These are phyloP conservation scores for Tephrocybe sp. DNA, from an alignment of 768 basidiomycete genomes.

Conservation along the genomic window DNA sequence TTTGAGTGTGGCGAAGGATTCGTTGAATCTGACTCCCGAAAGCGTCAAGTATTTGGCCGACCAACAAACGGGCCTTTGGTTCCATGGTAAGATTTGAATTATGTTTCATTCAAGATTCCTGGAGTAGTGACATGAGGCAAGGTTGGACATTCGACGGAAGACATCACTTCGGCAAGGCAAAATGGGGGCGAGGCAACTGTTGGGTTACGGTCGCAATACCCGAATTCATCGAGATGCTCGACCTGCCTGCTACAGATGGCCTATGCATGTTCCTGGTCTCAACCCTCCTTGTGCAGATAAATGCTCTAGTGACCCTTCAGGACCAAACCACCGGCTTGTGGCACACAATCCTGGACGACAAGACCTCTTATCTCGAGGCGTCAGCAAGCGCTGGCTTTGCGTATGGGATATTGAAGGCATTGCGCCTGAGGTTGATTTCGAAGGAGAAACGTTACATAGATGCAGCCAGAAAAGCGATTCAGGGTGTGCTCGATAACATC, in stretches of 20 bases:
- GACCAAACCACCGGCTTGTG: conserved; percentile 47
- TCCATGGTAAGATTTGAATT: conserved; percentile 37
- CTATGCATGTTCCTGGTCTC: conserved; percentile 40
- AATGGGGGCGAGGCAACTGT: conserved; percentile 58
- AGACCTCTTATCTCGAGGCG: conserved; percentile 49
- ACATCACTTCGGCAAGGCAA: conserved; percentile 45
- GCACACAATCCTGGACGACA: conserved; percentile 56
- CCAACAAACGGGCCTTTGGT: conserved; percentile 44
- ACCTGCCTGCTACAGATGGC: conserved; percentile 40
- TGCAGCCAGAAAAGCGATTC: conserved; percentile 38
- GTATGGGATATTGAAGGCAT: conserved; percentile 44
- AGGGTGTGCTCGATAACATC: conserved; percentile 44
- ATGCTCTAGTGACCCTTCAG: conserved; percentile 46
- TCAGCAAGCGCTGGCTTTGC: conserved; percentile 50
- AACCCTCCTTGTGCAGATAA: conserved; percentile 44
- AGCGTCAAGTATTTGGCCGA: conserved; percentile 48
- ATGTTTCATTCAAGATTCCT: not conserved
- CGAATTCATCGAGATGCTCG: conserved; percentile 48
- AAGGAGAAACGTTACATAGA: conserved; percentile 38
- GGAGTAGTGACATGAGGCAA: conserved; percentile 19
- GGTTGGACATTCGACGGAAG: conserved; percentile 47
- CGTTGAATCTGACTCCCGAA: conserved; percentile 1
- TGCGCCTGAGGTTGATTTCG: conserved; percentile 42
- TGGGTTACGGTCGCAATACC: conserved; percentile 50
- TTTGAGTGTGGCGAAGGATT: not conserved